These are phyloP conservation scores for Colletotrichum euphorbiae DNA, from an alignment of 2,329 filamentous ascomycete species.

Conservation along the genomic window DNA sequence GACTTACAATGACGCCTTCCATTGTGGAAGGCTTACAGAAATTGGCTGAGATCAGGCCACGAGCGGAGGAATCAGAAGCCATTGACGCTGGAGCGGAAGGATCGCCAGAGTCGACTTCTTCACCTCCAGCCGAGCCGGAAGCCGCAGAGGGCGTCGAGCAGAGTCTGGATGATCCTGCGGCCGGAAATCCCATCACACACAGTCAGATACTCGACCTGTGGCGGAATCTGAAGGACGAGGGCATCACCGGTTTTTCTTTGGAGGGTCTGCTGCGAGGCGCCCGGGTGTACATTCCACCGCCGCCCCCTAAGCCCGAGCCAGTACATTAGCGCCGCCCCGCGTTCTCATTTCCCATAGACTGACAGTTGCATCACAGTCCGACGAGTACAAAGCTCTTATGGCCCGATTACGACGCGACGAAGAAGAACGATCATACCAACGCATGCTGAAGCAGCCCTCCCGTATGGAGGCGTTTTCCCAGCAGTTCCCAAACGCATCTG, in stretches of 20 bases:
- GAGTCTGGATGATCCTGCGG: constrained; percentile 58
- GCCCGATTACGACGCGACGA: constrained; percentile 83
- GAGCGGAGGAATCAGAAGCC: constrained; percentile 36
- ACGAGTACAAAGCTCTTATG: constrained; percentile 91
- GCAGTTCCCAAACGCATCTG: constrained; percentile 64
- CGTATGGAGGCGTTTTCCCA: constrained; percentile 69
- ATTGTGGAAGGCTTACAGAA: constrained; percentile 71
- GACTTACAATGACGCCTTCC: constrained; percentile 79
- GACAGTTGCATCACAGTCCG: constrained; percentile 63
- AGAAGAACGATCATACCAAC: constrained; percentile 84
- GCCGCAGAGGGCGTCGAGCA: constrained; percentile 53
- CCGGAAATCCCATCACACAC: constrained; percentile 79
- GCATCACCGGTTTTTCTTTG: constrained; percentile 61
- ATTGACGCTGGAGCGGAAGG: background rate
- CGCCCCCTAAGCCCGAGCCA: constrained; percentile 80
- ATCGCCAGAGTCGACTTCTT: background rate
- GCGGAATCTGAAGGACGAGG: constrained; percentile 57
- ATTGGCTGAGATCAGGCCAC: constrained; percentile 43
- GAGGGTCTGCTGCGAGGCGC: constrained; percentile 79
- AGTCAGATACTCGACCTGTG: constrained; percentile 74
- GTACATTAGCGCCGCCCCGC: constrained; percentile 59
- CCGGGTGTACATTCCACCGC: constrained; percentile 81
- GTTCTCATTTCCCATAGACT: background rate
- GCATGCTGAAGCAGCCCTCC: constrained; percentile 75
- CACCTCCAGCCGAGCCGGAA: background rate